Evolutionary conservation across 805 yeast species (phyloP), one percentile per base, ranked within the genome.

Genomic region (Schwanniomyces sp.): DNA sequence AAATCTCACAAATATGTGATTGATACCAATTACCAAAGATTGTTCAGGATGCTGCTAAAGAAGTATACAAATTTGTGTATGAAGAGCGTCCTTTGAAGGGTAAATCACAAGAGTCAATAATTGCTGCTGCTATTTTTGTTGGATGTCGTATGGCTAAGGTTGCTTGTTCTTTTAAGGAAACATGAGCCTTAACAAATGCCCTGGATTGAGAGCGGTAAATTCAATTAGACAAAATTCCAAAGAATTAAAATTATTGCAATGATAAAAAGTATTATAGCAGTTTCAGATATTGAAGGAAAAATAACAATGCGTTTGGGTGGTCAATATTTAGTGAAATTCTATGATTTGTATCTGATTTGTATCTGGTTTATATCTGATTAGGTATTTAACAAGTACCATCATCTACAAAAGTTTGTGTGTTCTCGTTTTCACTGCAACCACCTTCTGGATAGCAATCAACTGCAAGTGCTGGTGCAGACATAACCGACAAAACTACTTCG

Each of bases 11-110:
- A 72, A 86, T 94, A 86, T 94, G 98, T 69, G 99, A 94, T 64
- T 97, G 97, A 11, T 94, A 89, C 55, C 94, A 91, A 64, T 70
- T 92, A 45, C 97, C 99, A 9, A 86, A 88, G 61, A 89, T 94
- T 52, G 98, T 94, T 4, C 96, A 91, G 62, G 98, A 94, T 67
- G 95, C 96, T 55, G 97, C 98, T 25, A 94, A 94, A 64, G 97
- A 94, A 69, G 96, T 95, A 21, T 94, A 88, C 66, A 91, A 91
- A 64, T 68, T 91, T 47, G 96, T 92, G 17, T 84, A 89, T 58
- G 97, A 92, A 53, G 96, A 91, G 54, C 82, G 84, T 57, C 80
- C 85, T 8, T 75, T 94, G 59, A 83, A 91, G 62, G 97, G 97
- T 47, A 90, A 94, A 64, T 85, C 96, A 0, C 91, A 88, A 58